Base-by-base conservation (phyloP, 2,329 filamentous ascomycete species). In the Alternaria sp. region DNA sequence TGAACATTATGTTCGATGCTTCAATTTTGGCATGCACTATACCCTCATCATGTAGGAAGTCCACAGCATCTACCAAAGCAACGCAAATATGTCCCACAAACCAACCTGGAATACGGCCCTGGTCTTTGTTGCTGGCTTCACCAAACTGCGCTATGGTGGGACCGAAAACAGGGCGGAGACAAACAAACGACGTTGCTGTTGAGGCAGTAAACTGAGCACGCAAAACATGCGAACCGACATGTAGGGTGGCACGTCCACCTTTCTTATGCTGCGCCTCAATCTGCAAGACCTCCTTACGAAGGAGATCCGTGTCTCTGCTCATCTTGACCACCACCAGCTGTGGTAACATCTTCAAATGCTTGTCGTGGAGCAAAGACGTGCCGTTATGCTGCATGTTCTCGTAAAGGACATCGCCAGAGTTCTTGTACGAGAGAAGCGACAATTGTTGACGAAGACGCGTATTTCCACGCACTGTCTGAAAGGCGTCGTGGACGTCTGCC, bases 1-100 rank as follows among this genome's bases (percentile, higher is more conserved):
- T 63, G 8, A 67, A 30, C 41, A 63, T 52, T 5, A 64, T n/a
- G 34, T 65, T 66, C 5, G 43, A 22, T 9, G 34, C 28, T 22
- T 20, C 16, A 20, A 66, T 18, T 10, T 30, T 60, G 3, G 48
- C 49, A 38, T 68, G 59, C 22, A 49, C 38, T 10, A 64, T 18
- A 8, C 57, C 59, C 9, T 50, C 38, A 3, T 28, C 45, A 45
- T 65, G 62, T 9, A 66, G 18, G 10, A 60, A 63, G 0, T 28
- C 7, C 9, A 66, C 25, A 2, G 60, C 57, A 28, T 61, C 46
- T 7, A 71, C 8, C 25, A 71, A 18, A 3, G 43, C 50, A 4
- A 67, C 4, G 32, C 61, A 59, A 22, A 67, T 54, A 25, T 69
- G 68, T 56, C 55, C 64, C 6, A 69, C 44, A 5, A 66, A 56